A percentile compares a stretch with the other conserved stretches of the same genome.
Conservation (phyloP, 495 filamentous ascomycete genomes). For the Penicillium angulare region DNA sequence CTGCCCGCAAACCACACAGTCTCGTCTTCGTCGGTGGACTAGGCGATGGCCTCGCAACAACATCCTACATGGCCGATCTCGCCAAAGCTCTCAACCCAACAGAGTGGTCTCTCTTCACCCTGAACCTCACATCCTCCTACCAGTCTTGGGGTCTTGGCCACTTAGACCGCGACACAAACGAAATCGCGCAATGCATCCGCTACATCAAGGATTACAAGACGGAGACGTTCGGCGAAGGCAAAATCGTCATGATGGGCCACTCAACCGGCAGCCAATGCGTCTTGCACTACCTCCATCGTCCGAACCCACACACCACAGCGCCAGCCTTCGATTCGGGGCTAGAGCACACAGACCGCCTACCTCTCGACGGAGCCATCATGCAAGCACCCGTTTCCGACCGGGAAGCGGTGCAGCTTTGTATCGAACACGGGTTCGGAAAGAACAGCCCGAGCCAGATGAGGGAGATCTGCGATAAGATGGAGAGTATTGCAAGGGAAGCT, state of each 20-base stretch:
- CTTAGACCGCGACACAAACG: conserved; percentile 68
- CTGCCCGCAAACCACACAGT: conserved; percentile 53
- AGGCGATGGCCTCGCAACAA: conserved; percentile 72
- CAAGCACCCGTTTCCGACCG: conserved; percentile 76
- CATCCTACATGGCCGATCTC: conserved; percentile 56
- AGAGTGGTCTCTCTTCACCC: conserved; percentile 60
- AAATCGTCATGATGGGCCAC: conserved; percentile 80
- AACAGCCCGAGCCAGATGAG: conserved; percentile 21
- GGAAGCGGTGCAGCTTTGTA: conserved; percentile 52
- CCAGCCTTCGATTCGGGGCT: conserved; percentile 33
- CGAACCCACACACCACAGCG: conserved; percentile 29
- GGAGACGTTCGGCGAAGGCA: conserved; percentile 40
- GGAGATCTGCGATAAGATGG: conserved; percentile 23
- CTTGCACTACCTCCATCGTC: conserved; percentile 62
- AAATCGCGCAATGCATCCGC: conserved; percentile 66
- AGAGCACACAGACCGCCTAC: conserved; percentile 27
- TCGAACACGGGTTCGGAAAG: conserved; percentile 19
- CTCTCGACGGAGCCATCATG: conserved; percentile 70
- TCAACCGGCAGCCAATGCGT: conserved; percentile 83
- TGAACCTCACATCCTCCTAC: conserved; percentile 63
- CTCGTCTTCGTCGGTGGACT: conserved; percentile 83
- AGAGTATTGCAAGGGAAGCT: conserved; percentile 27
- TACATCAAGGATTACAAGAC: conserved; percentile 59
- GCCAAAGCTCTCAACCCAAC: conserved; percentile 54
- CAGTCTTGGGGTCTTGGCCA: conserved; percentile 68